phyloP scores from a whole-genome alignment of 2,329 filamentous ascomycete species.

The Aspergillus versicolor region DNA sequence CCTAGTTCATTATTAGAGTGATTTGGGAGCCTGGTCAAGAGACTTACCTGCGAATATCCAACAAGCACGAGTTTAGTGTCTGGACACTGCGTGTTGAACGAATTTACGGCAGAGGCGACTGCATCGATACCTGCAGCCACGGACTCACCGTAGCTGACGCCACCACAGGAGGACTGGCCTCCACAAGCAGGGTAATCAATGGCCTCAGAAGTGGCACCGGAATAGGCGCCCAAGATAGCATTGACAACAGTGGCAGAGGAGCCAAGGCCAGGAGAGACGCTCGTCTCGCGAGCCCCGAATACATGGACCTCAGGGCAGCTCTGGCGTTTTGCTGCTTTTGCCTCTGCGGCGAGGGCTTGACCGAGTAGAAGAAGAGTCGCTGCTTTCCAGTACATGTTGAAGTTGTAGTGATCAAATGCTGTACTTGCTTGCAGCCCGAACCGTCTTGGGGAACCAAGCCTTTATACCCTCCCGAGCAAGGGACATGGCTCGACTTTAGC shows the following conservation, averaged over 20 bases:
- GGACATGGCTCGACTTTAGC: no score
- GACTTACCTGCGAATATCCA: constrained; percentile 60
- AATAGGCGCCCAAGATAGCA: constrained; percentile 48
- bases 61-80: constrained; percentile 59
- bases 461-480: no score
- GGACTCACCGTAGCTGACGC: constrained; percentile 54
- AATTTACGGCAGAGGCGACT: constrained; percentile 60
- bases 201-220: constrained; percentile 55
- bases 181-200: constrained; percentile 64
- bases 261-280: constrained; percentile 51
- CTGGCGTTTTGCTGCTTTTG: constrained; percentile 17
- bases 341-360: constrained; percentile 7
- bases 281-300: constrained; percentile 55
- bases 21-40: no score
- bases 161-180: constrained; percentile 47
- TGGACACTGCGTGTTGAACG: constrained; percentile 58
- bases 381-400: not conserved
- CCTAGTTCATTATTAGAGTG: constrained; percentile 35
- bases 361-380: not conserved
- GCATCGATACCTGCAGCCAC: constrained; percentile 58
- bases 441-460: no score
- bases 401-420: not conserved
- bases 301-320: constrained; percentile 49
- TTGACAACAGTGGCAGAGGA: constrained; percentile 52
- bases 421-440: no score